Evolutionary conservation across 2,329 filamentous ascomycete species (phyloP), one percentile per base, ranked within the genome.

Genomic region (Pseudogymnoascus sp.): DNA sequence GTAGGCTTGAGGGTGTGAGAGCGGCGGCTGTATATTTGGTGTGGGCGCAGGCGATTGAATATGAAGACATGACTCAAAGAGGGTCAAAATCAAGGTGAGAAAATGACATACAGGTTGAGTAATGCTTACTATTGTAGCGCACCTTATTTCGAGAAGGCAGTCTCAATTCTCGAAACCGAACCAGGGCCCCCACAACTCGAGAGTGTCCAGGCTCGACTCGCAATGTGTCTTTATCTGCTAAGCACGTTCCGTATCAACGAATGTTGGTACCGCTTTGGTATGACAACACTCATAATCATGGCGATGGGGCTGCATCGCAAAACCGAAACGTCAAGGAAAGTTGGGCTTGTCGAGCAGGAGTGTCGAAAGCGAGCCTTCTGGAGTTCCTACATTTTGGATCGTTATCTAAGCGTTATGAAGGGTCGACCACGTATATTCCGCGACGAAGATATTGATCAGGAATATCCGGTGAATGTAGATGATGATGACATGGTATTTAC

Each of bases 401-500:
- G 84, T 37, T 87, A 87, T 63, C 74, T 88, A 1, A 82, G 83
- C 23, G 82, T 86, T n/a, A 82, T 86, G 16, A 80, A 87, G 31
- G 85, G 85, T 0, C 77, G 85, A 5, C 85, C 85, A 0, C 73
- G 83, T 6, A 77, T 85, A 12, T 82, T 86, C 25, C 84, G 85
- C 59, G 84, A 88, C 49, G 82, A 86, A 36, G 84, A 88, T 60
- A 84, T 86, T 59, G 84, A 88, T 61, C 84, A 87, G 63, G 79
- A 81, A 2, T 76, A 84, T n/a, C 85, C 85, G 0, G 78, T 78
- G 12, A 69, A 75, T 4, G 76, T 84, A 46, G 82, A 84, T 63
- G 84, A 87, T 63, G 80, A 84, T 38, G 79, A 85, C 31, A 79
- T 87, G 73, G 77, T 79, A 9, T 16, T 25, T 40, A 23, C 38